Evolutionary conservation across 331 rosid genomes (phyloP).

Genomic region (Acacia pycnantha): DNA sequence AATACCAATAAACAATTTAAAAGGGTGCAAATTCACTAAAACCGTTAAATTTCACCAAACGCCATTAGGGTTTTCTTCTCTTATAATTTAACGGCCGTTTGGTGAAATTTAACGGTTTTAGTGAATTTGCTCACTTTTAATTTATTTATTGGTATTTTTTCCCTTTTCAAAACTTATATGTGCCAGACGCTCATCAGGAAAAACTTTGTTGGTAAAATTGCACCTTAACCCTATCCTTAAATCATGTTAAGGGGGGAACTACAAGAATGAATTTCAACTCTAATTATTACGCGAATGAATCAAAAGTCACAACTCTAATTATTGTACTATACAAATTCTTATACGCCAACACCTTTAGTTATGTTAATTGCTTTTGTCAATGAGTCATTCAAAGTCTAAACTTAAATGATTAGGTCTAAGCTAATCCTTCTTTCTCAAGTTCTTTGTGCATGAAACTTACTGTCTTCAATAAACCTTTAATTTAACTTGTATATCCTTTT

Average conservation of each 20-base stretch:
- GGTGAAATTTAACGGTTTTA: no score
- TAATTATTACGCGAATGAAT: no score
- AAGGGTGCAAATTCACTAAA: no score
- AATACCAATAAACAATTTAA: no score
- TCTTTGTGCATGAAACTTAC: not conserved
- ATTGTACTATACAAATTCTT: not conserved
- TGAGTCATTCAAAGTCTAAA: not conserved
- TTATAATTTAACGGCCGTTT: no score
- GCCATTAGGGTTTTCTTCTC: no score
- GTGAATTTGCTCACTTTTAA: no score
- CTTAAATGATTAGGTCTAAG: not conserved
- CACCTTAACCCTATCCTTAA: not conserved
- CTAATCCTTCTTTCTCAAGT: conserved; percentile 4
- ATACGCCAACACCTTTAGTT: not conserved
- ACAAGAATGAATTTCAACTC: not conserved
- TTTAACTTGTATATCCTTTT: not conserved
- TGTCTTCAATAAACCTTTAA: conserved; percentile 2
- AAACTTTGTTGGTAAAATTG: no score
- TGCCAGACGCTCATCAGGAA: no score
- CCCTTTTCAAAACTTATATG: no score
- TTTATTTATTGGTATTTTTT: no score
- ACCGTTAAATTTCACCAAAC: no score
- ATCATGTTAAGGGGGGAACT: not conserved
- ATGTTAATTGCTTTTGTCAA: conserved; percentile 14
- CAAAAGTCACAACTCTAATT: not conserved